Conservation (phyloP, 2,329 filamentous ascomycete species). For the Aotearoamyces nothofagi region DNA sequence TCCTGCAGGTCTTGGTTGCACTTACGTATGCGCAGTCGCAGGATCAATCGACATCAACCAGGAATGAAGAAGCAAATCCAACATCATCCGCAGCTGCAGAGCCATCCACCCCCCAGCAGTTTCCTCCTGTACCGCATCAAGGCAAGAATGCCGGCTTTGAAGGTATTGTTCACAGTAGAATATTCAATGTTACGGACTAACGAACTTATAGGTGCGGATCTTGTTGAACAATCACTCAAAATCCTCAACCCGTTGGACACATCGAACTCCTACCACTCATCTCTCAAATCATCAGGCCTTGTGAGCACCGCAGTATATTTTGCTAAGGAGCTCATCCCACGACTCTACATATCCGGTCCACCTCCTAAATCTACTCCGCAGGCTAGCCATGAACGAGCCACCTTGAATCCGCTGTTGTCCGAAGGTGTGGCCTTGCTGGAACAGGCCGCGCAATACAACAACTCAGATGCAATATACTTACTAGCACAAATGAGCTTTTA, state of each 20-base stretch:
- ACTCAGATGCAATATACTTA: conserved; percentile 76
- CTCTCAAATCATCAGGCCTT: conserved; percentile 37
- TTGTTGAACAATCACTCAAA: conserved; percentile 21
- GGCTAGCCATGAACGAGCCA: conserved; percentile 13
- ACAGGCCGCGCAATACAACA: conserved; percentile 34
- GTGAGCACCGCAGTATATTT: conserved; percentile 43
- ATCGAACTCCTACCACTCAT: conserved; percentile 13
- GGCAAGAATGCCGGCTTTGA: background rate
- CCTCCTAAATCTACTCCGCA: conserved; percentile 13
- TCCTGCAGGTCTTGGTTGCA: background rate
- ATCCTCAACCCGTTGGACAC: conserved; percentile 18
- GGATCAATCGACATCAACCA: background rate
- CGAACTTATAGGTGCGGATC: conserved; percentile 15
- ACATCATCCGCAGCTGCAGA: background rate
- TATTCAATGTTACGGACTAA: background rate
- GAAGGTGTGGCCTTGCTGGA: conserved; percentile 43
- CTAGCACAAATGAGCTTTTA: conserved; percentile 94
- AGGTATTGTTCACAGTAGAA: background rate
- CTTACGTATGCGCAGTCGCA: background rate
- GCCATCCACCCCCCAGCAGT: background rate
- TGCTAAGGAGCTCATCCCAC: conserved; percentile 42
- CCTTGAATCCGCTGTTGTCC: conserved; percentile 33
- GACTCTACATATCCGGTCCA: conserved; percentile 50
- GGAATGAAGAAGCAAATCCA: background rate
- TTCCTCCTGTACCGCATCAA: background rate